A percentile compares a stretch with the other conserved stretches of the same genome.
phyloP scores from a whole-genome alignment of 1,284 basidiomycete genomes.

The Kalmanozyma brasiliensis region DNA sequence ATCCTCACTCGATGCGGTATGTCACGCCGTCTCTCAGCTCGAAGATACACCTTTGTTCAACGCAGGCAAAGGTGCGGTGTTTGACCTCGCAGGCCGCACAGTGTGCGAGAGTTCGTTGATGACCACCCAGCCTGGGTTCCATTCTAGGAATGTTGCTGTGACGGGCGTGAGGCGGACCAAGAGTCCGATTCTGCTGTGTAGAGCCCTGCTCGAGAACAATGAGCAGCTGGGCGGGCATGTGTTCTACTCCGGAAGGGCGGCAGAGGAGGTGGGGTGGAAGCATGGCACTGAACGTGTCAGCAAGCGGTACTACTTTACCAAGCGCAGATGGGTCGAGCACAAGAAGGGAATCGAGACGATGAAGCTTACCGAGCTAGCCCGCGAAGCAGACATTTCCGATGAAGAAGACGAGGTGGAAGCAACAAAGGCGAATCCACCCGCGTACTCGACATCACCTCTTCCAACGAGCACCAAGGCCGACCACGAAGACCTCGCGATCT shows the following conservation, averaged over 20 bases:
- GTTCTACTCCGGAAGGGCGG: conserved; percentile 76
- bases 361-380: not conserved
- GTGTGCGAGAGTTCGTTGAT: conserved; percentile 77
- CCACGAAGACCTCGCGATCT: conserved; percentile 27
- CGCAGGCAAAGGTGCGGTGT: conserved; percentile 72
- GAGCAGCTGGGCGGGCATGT: conserved; percentile 73
- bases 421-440: not conserved
- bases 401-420: not conserved
- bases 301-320: conserved; percentile 37
- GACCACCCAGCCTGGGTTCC: conserved; percentile 59
- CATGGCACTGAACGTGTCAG: conserved; percentile 24
- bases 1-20: conserved; percentile 83
- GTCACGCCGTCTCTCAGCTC: conserved; percentile 78
- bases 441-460: conserved; percentile 1
- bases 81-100: conserved; percentile 71
- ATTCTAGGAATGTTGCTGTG: conserved; percentile 71
- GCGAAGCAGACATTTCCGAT: not conserved
- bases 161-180: conserved; percentile 76
- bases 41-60: conserved; percentile 84
- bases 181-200: conserved; percentile 79
- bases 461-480: not conserved
- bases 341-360: conserved; percentile 16
- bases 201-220: conserved; percentile 77
- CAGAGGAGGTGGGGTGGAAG: conserved; percentile 73
- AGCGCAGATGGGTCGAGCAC: conserved; percentile 43